Conservation (phyloP, 352 stramenopile genomes). For the Thalassiosira mediterranea region DNA sequence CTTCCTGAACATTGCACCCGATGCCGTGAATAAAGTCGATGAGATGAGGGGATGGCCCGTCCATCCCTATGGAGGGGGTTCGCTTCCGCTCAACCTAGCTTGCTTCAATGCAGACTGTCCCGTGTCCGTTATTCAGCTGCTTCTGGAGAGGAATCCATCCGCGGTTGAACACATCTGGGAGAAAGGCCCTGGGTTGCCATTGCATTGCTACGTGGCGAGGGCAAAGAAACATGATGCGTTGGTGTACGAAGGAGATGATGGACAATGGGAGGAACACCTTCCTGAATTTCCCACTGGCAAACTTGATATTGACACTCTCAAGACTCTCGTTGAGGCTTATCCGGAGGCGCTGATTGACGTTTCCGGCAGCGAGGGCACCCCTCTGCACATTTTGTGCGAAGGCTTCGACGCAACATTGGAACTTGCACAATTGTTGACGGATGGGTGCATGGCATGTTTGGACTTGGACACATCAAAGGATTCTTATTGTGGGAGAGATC, state of each 20-base stretch:
- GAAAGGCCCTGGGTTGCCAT: slow-evolving; percentile 4
- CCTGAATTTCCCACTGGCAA: slow-evolving; percentile 17
- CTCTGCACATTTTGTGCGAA: slow-evolving; percentile 24
- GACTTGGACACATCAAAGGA: not conserved
- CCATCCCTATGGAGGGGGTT: not conserved
- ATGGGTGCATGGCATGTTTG: slow-evolving; percentile 8
- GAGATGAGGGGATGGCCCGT: not conserved
- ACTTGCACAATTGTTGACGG: slow-evolving; percentile 23
- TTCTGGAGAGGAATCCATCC: slow-evolving; percentile 21
- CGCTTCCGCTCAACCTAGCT: slow-evolving; percentile 15
- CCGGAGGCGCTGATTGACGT: slow-evolving; percentile 15
- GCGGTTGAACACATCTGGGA: slow-evolving; percentile 6
- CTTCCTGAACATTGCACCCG: slow-evolving; percentile 15
- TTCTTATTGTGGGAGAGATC: not conserved
- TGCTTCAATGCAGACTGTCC: slow-evolving; percentile 25
- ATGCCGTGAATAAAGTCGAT: slow-evolving; percentile 13
- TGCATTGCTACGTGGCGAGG: slow-evolving; percentile 24
- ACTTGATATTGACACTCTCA: slow-evolving; percentile 16
- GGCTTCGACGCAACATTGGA: slow-evolving; percentile 17
- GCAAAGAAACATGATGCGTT: not conserved
- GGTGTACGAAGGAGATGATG: not conserved
- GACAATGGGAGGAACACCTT: too few relatives aligned
- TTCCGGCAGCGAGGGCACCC: not conserved
- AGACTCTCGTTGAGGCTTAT: slow-evolving; percentile 20
- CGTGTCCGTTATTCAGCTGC: slow-evolving; percentile 10